These are phyloP conservation scores for Vanrija sp. DNA, from an alignment of 1,284 basidiomycete genomes.

Conservation along the genomic window DNA sequence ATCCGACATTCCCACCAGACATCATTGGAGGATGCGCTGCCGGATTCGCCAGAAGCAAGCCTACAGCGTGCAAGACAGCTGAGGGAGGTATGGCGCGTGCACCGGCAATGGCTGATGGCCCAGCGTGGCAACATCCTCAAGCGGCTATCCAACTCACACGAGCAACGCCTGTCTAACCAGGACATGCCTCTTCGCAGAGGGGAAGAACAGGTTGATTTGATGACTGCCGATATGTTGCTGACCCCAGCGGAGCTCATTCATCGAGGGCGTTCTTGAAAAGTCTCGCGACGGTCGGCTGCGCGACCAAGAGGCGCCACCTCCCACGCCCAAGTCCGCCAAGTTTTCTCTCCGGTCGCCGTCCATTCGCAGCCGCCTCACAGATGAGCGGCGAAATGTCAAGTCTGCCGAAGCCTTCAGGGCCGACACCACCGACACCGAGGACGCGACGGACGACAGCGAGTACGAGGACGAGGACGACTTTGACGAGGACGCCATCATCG, in stretches of 20 bases:
- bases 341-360: too few relatives aligned
- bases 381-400: too few relatives aligned
- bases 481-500: too few relatives aligned
- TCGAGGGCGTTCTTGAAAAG: constrained; percentile 23
- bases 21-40: neutral
- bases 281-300: constrained; percentile 18
- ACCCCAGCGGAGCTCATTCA: constrained; percentile 22
- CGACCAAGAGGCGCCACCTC: constrained; percentile 23
- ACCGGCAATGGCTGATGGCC: neutral
- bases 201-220: too few relatives aligned
- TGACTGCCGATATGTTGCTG: too few relatives aligned
- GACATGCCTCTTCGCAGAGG: neutral
- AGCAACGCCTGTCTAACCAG: too few relatives aligned
- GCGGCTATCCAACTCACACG: neutral
- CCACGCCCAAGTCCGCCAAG: too few relatives aligned
- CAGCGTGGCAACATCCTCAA: constrained; percentile 4
- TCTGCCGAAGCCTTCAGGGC: too few relatives aligned
- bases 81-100: constrained; percentile 20
- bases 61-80: constrained; percentile 29
- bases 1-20: neutral
- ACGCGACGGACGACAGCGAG: too few relatives aligned
- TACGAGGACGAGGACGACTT: too few relatives aligned
- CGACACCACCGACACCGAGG: too few relatives aligned
- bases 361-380: too few relatives aligned
- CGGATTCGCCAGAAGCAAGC: constrained; percentile 17